Evolutionary conservation across 2,329 filamentous ascomycete genomes (phyloP).

Genomic region (Colletotrichum aenigma): DNA sequence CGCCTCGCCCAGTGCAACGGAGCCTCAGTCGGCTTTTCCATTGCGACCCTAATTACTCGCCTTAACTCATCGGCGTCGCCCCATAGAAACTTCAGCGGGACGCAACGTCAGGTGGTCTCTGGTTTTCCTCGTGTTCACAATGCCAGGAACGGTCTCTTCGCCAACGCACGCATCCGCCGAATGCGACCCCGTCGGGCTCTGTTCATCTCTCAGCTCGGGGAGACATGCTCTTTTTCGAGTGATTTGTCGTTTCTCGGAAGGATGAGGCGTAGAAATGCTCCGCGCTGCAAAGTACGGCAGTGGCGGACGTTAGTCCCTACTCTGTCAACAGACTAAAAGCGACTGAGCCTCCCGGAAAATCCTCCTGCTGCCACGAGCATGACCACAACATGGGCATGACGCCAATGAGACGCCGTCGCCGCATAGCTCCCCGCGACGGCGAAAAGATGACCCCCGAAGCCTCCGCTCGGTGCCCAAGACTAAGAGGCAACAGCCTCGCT

Average conservation of each 20-base stretch:
- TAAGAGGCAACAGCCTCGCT: not conserved
- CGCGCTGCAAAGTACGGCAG: not conserved
- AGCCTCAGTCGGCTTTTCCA: not conserved
- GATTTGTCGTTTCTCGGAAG: not conserved
- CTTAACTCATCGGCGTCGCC: not conserved
- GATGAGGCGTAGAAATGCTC: not conserved
- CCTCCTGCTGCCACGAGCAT: not conserved
- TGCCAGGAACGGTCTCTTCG: not conserved
- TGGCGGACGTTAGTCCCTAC: not conserved
- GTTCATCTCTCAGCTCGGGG: not conserved
- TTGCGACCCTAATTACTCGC: not conserved
- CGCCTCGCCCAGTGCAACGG: not conserved
- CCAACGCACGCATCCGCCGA: not conserved
- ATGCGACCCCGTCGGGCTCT: not conserved
- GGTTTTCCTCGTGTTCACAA: not conserved
- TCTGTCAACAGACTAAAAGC: not conserved
- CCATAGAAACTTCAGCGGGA: not conserved
- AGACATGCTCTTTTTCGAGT: not conserved
- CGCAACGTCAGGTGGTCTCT: constrained; percentile 8
- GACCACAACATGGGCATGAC: not conserved
- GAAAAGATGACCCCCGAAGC: not conserved
- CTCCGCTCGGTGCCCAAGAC: not conserved
- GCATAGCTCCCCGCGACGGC: not conserved
- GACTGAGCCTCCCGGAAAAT: not conserved
- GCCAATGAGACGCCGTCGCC: not conserved